Conservation (phyloP, 1,284 basidiomycete genomes). For the Phenoliferia sp. region DNA sequence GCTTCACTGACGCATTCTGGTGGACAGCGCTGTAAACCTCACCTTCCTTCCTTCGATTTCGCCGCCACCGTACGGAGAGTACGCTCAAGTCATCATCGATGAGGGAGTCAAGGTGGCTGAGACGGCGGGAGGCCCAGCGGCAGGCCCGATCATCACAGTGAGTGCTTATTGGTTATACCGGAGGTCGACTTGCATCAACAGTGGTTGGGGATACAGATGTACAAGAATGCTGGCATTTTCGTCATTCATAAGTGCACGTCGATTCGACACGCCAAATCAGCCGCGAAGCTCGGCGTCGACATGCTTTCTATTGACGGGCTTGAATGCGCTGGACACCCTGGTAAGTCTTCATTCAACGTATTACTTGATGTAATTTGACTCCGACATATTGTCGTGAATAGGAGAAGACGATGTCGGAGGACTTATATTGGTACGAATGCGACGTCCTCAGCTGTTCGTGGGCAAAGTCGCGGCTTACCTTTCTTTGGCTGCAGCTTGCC, state of each 20-base stretch:
- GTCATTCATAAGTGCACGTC: conserved; percentile 34
- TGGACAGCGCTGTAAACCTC: conserved; percentile 71
- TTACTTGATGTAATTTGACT: conserved; percentile 45
- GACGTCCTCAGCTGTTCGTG: not conserved
- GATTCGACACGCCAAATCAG: conserved; percentile 68
- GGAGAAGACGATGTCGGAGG: conserved; percentile 89
- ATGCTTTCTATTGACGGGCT: conserved; percentile 79
- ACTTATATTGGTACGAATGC: conserved; percentile 64
- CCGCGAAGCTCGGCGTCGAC: conserved; percentile 49
- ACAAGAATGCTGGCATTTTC: conserved; percentile 31
- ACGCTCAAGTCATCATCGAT: conserved; percentile 63
- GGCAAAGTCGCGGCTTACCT: not conserved
- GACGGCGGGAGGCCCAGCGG: conserved; percentile 63
- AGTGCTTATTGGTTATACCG: not conserved
- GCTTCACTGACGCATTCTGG: not conserved
- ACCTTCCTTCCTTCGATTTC: conserved; percentile 84
- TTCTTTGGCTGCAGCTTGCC: conserved; percentile 58
- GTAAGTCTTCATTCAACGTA: conserved; percentile 48
- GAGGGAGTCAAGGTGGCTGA: conserved; percentile 87
- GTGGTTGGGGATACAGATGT: conserved; percentile 14
- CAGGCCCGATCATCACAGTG: conserved; percentile 30
- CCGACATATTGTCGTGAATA: conserved; percentile 64
- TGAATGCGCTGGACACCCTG: conserved; percentile 55
- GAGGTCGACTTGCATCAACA: not conserved
- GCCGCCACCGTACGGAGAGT: conserved; percentile 76